Base-by-base conservation (phyloP, 768 basidiomycete genomes). In the Boletus barrowsii region DNA sequence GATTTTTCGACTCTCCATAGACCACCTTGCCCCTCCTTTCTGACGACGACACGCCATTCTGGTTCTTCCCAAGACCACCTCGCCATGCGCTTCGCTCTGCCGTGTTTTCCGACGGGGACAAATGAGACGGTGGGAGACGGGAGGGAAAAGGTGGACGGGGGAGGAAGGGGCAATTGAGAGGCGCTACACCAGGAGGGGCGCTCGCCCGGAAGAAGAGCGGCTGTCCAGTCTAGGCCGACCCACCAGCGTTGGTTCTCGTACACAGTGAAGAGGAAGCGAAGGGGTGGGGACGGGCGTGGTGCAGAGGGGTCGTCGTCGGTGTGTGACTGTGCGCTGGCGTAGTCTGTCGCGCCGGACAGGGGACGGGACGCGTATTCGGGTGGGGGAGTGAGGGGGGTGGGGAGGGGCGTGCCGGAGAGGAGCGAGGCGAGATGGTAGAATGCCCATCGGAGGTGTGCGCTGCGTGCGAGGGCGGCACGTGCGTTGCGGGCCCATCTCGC, bases 191-290 rank as follows among this genome's bases (percentile, higher is more conserved):
- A 98, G 2, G 90, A 89, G 0, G 94, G 92, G 5, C 93, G 85
- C 64, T 98, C 94, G 17, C 82, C 82, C 0, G 94, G 94, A 15
- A 97, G 81, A 9, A 98, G 80, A 1, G 93, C 93, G 4, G 90
- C 88, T 2, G 94, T 96, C 91, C 91, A 98, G 72, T 97, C 94
- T 42, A 98, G 81, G 13, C 90, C 93, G 83, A 98, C 84, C 94
- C 94, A 98, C 94, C 94, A 96, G 7, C 94, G 81, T 72, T 97
- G 93, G 71, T 96, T 96, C 70, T 97, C 93, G 66, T 91, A 87
- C 11, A 95, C 73, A n/a, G 87, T 91, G 65, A 95, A 95, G 44
- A 90, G 78, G 74, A 95, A 94, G 20, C 88, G 84, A 32, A 88
- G 71, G 17, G 68, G 64, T 0, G 69, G 60, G 1, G 63, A 71